phyloP scores from a whole-genome alignment of 306 rosid genomes.

The Spatholobus suberectus region DNA sequence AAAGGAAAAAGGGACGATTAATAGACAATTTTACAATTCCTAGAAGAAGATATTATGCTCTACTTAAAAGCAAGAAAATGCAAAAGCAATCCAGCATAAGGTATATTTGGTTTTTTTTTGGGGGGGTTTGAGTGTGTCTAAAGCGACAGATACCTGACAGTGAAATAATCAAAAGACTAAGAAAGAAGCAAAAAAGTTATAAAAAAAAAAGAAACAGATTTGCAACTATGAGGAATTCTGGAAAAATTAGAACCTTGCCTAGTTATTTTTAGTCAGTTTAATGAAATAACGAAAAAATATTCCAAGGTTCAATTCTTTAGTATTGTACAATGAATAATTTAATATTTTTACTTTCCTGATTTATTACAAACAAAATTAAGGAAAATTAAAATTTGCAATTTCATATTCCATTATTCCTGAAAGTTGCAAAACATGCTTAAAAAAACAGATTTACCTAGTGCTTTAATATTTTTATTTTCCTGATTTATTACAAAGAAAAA shows the following conservation, averaged over 20 bases:
- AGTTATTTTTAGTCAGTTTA: neutral
- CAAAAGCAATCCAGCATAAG: neutral
- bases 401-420: neutral
- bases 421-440: constrained; percentile 18
- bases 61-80: neutral
- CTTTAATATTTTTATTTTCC: neutral
- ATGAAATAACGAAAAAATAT: neutral
- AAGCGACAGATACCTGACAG: neutral
- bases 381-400: neutral
- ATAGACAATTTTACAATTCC: neutral
- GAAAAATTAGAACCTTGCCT: neutral
- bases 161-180: neutral
- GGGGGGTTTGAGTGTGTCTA: neutral
- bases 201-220: neutral
- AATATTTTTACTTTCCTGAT: neutral
- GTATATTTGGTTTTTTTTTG: neutral
- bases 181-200: neutral
- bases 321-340: neutral
- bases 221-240: constrained; percentile 3
- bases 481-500: neutral
- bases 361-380: neutral
- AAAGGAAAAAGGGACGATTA: constrained; percentile 7
- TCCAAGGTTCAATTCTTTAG: neutral
- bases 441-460: neutral
- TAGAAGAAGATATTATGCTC: constrained; percentile 22